Evolutionary conservation across 2,329 filamentous ascomycete species (phyloP).

Genomic region (Orbilia blumenaviensis): DNA sequence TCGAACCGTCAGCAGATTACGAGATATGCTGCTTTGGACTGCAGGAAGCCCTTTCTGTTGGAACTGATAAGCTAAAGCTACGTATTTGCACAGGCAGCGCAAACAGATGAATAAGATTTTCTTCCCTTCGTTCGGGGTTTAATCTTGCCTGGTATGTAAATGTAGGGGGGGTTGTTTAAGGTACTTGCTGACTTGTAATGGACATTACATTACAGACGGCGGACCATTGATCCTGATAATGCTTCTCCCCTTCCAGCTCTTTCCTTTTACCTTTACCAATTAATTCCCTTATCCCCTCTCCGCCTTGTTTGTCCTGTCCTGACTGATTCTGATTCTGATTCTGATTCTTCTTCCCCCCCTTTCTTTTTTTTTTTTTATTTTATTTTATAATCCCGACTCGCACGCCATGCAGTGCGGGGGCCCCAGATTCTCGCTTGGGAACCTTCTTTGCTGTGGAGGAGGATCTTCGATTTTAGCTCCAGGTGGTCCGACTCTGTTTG

Average conservation of each 20-base stretch:
- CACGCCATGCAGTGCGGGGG: conserved; percentile 50
- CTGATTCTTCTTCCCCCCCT: not conserved
- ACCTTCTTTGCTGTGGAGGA: conserved; percentile 28
- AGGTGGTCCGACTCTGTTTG: conserved; percentile 12
- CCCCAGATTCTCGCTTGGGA: conserved; percentile 52
- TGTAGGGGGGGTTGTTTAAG: too few relatives aligned
- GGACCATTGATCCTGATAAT: too few relatives aligned
- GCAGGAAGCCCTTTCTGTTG: not conserved
- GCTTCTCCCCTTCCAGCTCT: not conserved
- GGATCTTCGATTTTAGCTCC: conserved; percentile 5
- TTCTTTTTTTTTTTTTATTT: conserved; percentile 5
- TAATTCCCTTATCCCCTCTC: too few relatives aligned
- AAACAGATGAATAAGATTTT: not conserved
- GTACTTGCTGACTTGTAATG: too few relatives aligned
- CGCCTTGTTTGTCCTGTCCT: too few relatives aligned
- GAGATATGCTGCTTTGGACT: conserved; percentile 37
- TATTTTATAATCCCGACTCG: conserved; percentile 41
- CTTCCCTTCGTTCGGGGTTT: not conserved
- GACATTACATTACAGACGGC: too few relatives aligned
- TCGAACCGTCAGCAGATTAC: conserved; percentile 51
- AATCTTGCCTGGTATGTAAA: not conserved
- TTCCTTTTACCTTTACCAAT: too few relatives aligned
- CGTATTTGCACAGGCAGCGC: not conserved
- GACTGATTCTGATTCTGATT: too few relatives aligned
- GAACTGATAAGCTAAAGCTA: conserved; percentile 23